Evolutionary conservation across 2,329 filamentous ascomycete genomes (phyloP), one percentile per base, ranked within the genome.

Genomic region (Aureobasidium musti): DNA sequence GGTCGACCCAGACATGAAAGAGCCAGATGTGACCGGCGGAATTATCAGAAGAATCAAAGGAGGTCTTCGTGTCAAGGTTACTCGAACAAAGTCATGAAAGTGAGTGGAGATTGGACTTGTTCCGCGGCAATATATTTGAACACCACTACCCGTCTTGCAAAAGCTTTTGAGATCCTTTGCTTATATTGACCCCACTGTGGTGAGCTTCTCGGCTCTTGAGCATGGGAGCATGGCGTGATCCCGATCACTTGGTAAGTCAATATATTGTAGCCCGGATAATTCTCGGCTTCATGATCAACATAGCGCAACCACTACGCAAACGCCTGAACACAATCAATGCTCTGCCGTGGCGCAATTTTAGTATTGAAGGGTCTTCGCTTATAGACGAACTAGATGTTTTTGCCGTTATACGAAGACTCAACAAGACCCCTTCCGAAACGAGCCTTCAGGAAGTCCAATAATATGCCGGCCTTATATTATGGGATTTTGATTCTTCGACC

Each of bases 1-100:
- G 39, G 68, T 63, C 6, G 68, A 71, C n/a, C 43, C 61, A 17
- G n/a, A 65, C 17, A 49, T 65, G 60, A 66, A 69, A 23, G 37
- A 39, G 3, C 35, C 66, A 2, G 43, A 64, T 50, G 49, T 64
- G 33, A 64, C 61, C 6, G 47, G 35, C n/a, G 67, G 65, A 2
- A 65, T 66, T 3, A 66, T 66, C 23, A 59, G 49, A 21, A 69
- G 57, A 23, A 54, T 67, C 41, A 66, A 59, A 8, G 68, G 66
- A 8, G 66, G 66, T n/a, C 33, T 69, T 21, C 41, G 30, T 50
- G 67, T 67, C 30, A 67, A 61, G 59, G 53, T 61, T 61, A 28
- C 28, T 26, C 50, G 19, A 28, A 4, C 67, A 47, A 67, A 72
- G 60, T 47, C 41, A 10, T 61, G 41, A 61, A n/a, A 13, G 13